These are phyloP conservation scores for Diplodia sapinea DNA, from an alignment of 2,329 filamentous ascomycete genomes.

Conservation along the genomic window DNA sequence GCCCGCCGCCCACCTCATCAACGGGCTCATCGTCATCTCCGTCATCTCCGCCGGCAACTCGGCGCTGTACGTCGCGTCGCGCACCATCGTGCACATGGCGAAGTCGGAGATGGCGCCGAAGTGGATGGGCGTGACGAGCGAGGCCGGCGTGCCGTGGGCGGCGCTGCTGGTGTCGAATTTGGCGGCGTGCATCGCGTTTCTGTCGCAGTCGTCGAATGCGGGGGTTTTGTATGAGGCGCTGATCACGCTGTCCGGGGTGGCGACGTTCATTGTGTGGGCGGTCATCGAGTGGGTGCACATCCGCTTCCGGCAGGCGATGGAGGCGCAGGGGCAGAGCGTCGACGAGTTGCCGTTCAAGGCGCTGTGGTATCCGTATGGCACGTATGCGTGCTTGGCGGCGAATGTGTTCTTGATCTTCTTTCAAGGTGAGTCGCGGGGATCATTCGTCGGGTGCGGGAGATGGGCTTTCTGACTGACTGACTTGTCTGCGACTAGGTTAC, in stretches of 20 bases:
- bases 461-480: too few relatives aligned
- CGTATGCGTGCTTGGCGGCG: conserved; percentile 34
- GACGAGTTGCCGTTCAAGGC: conserved; percentile 36
- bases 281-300: conserved; percentile 52
- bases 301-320: conserved; percentile 49
- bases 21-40: conserved; percentile 36
- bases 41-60: conserved; percentile 35
- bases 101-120: conserved; percentile 33
- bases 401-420: conserved; percentile 36
- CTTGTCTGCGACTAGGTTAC: conserved; percentile 23
- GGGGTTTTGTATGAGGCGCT: conserved; percentile 33
- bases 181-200: conserved; percentile 45
- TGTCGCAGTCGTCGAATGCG: conserved; percentile 37
- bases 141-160: conserved; percentile 37
- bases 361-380: conserved; percentile 33
- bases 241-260: conserved; percentile 38
- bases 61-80: conserved; percentile 34
- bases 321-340: conserved; percentile 45
- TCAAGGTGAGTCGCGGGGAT: conserved; percentile 31
- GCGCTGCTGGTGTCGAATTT: conserved; percentile 46
- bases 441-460: background rate
- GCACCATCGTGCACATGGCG: conserved; percentile 35
- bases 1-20: conserved; percentile 48
- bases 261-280: conserved; percentile 49
- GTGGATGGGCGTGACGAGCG: conserved; percentile 34